Evolutionary conservation across 352 stramenopile genomes (phyloP), one percentile per base, ranked within the genome.

Genomic region (Phytophthora chlamydospora): DNA sequence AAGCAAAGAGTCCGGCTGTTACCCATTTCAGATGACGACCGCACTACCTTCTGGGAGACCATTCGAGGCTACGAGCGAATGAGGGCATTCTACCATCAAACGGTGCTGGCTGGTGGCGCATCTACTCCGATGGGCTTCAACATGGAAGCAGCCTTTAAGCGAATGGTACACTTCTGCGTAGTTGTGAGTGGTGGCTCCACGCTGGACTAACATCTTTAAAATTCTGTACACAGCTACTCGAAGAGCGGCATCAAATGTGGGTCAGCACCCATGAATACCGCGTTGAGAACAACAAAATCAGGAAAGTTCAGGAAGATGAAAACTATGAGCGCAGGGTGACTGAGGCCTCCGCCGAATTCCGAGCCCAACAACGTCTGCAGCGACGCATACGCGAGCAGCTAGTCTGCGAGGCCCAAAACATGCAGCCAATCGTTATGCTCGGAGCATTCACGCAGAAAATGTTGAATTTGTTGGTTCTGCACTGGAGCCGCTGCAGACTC

Each of bases 61-160:
- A 80, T 89, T 53, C 60, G 58, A 8, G 62, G 58, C 31, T 84
- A 85, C 39, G 73, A 84, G 33, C 68, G 55, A 16, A 55, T 87
- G 39, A 58, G 82, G 14, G 45, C 51, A 12, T 65, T 58, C 57
- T 75, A 77, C 12, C 68, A 80, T 39, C 56, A 56, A 13, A 62
- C 44, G 24, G 67, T 66, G 2, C 11, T 82, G 7, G 42, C 74
- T 21, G 54, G 53, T 33, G 70, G 73, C 17, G 66, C 78, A 27
- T 59, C 69, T 4, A 83, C 75, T 16, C 70, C 71, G 1, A 77
- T 89, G 52, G 70, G 72, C 0, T 89, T 85, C 46, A 89, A 89
- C 49, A 76, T 79, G 61, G 67, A 85, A 58, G 70, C 79, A 29
- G 76, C 79, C 29, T 87, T 81, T 54, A 78, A 78, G 35, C 72